Base-by-base conservation (phyloP, 1,284 basidiomycete species). In the Sphagnurus paluster region DNA sequence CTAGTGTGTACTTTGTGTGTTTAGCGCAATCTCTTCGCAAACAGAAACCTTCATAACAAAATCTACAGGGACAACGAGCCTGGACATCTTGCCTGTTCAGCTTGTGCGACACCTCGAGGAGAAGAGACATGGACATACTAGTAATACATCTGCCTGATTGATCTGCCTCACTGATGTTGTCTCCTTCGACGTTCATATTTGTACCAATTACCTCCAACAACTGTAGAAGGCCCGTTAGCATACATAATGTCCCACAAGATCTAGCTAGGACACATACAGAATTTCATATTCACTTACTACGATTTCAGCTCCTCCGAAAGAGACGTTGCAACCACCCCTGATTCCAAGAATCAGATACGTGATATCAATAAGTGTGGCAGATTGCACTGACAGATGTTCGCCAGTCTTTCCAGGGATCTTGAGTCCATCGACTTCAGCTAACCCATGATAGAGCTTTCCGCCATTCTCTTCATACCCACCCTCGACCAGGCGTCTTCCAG, bases 361-460 rank as follows among this genome's bases (percentile, higher is more conserved):
- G 42, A 23, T 24, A 25, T 30, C 17, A 35, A 17, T 16, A 48
- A 52, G 66, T 77, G 17, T 53, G n/a, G n/a, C n/a, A n/a, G n/a
- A n/a, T n/a, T n/a, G n/a, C n/a, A n/a, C n/a, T n/a, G n/a, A 87
- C 86, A 90, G 67, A 64, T 90, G 87, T 47, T 75, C 68, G 1
- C 80, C 83, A 1, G 80, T 76, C 68, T 90, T 90, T 6, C 87
- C 87, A 3, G 87, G 87, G 24, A 90, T 79, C 30, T 59, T 68
- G 5, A 81, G 58, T 0, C 75, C 76, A 36, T 74, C 62, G 21
- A 87, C 63, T 2, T 54, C 50, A 3, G 65, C 79, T 17, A 75
- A 55, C 2, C 73, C 82, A 58, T 84, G 82, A 53, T 81, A 84
- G 24, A 84, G 59, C 52, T 71, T 72, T 3, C 55, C 54, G 19